phyloP scores from a whole-genome alignment of 2,329 filamentous ascomycete species.

The Scortechinia acanthostroma region DNA sequence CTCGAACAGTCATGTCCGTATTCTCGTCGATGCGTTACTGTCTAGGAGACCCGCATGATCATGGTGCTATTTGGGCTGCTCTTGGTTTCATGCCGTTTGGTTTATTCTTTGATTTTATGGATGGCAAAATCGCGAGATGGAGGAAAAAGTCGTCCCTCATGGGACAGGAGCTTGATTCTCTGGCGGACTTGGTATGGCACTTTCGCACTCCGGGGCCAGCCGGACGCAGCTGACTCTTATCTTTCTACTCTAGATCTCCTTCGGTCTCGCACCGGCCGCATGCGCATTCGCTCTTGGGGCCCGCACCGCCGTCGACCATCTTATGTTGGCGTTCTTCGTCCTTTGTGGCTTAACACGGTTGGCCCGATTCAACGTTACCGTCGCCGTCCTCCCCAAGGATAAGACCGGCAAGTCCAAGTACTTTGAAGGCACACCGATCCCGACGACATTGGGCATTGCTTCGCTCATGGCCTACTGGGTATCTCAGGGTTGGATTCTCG shows the following conservation, averaged over 20 bases:
- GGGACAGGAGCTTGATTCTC: slow-evolving; percentile 93
- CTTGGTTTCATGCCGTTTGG: slow-evolving; percentile 85
- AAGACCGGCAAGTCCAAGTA: slow-evolving; percentile 84
- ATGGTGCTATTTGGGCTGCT: slow-evolving; percentile 71
- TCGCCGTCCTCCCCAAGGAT: slow-evolving; percentile 83
- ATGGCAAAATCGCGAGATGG: slow-evolving; percentile 94
- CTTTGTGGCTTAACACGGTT: slow-evolving; percentile 88
- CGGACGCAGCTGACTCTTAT: neutral
- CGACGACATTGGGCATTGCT: slow-evolving; percentile 76
- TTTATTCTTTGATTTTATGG: slow-evolving; percentile 95
- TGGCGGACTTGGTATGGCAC: slow-evolving; percentile 64
- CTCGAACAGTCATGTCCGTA: slow-evolving; percentile 67
- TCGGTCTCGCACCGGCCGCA: slow-evolving; percentile 82
- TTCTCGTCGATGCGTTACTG: slow-evolving; percentile 93
- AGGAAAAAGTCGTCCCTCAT: slow-evolving; percentile 93
- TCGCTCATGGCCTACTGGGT: slow-evolving; percentile 86
- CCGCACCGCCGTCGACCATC: slow-evolving; percentile 75
- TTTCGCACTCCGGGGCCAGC: neutral
- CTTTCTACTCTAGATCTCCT: slow-evolving; percentile 54
- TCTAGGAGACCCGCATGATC: slow-evolving; percentile 60
- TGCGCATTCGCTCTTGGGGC: slow-evolving; percentile 84
- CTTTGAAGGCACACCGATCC: slow-evolving; percentile 95
- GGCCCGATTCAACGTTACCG: slow-evolving; percentile 96
- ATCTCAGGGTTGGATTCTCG: slow-evolving; percentile 70
- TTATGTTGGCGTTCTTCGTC: slow-evolving; percentile 79